Conservation (phyloP, 208 protist species). For the Spongospora subterranea region DNA sequence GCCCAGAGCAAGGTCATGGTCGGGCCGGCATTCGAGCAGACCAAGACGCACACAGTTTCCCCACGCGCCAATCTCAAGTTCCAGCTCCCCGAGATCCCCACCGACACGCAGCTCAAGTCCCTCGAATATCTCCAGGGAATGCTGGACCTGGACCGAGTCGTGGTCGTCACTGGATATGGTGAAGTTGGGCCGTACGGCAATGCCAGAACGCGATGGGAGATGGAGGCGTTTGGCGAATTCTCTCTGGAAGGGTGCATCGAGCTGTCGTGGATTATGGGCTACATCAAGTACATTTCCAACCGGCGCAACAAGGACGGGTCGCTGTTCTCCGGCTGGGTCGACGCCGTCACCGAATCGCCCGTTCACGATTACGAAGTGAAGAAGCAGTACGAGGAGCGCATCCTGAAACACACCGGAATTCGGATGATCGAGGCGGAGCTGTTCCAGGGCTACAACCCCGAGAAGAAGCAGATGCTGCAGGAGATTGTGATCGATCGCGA, state of each 20-base stretch:
- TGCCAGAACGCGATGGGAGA: conserved; percentile 77
- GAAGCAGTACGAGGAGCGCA: conserved; percentile 68
- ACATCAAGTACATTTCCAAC: conserved; percentile 76
- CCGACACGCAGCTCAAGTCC: not conserved
- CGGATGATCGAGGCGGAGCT: conserved; percentile 79
- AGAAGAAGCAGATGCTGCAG: conserved; percentile 77
- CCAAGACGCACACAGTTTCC: not conserved
- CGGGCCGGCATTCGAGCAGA: not conserved
- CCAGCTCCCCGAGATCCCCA: conserved; percentile 67
- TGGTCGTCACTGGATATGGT: conserved; percentile 78
- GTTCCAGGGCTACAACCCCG: conserved; percentile 78
- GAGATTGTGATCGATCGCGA: conserved; percentile 77
- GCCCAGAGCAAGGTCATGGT: conserved; percentile 58
- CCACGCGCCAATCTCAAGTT: conserved; percentile 69
- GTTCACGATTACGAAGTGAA: conserved; percentile 73
- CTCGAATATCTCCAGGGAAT: conserved; percentile 68
- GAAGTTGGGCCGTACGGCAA: conserved; percentile 80
- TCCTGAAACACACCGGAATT: conserved; percentile 74
- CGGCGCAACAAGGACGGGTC: not conserved
- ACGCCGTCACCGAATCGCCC: conserved; percentile 70
- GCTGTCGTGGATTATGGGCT: conserved; percentile 80
- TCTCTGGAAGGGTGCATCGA: conserved; percentile 80
- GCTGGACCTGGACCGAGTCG: conserved; percentile 75
- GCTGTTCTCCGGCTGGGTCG: conserved; percentile 74
- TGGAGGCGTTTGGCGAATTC: conserved; percentile 78